These are phyloP conservation scores for Sextonia rubra DNA, from an alignment of 164 flowering plant species.

Conservation along the genomic window DNA sequence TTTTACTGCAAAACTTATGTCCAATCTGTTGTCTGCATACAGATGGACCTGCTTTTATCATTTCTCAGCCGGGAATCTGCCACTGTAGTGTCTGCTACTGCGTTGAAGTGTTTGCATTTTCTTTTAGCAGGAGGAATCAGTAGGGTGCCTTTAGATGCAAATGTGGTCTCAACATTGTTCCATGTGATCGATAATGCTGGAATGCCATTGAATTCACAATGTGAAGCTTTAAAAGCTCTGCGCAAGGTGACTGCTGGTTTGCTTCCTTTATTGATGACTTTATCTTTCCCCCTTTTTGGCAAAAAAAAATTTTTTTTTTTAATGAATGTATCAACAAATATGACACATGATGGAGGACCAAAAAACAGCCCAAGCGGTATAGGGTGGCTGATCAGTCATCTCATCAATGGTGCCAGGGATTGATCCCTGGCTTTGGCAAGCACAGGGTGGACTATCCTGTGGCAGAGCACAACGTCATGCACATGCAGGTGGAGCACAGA, in stretches of 20 bases:
- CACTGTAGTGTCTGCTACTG: conserved; percentile 32
- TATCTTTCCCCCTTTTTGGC: no score
- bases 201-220: conserved; percentile 32
- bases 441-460: no score
- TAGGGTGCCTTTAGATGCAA: conserved; percentile 20
- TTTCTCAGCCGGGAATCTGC: conserved; percentile 34
- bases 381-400: no score
- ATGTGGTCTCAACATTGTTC: conserved; percentile 27
- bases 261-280: not conserved
- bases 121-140: conserved; percentile 32
- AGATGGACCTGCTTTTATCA: conserved; percentile 55
- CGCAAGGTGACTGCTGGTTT: conserved; percentile 38
- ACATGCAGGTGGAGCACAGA: no score
- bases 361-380: no score
- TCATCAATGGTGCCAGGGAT: no score
- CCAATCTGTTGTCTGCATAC: conserved; percentile 17
- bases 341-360: no score
- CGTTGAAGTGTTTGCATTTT: conserved; percentile 46
- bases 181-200: conserved; percentile 30
- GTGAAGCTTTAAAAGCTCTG: conserved; percentile 46
- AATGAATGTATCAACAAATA: no score
- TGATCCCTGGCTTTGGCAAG: no score
- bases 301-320: no score
- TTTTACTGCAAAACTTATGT: conserved; percentile 4
- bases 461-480: no score